phyloP scores from a whole-genome alignment of 2,329 filamentous ascomycete genomes.

The Epichloe coenophiala region DNA sequence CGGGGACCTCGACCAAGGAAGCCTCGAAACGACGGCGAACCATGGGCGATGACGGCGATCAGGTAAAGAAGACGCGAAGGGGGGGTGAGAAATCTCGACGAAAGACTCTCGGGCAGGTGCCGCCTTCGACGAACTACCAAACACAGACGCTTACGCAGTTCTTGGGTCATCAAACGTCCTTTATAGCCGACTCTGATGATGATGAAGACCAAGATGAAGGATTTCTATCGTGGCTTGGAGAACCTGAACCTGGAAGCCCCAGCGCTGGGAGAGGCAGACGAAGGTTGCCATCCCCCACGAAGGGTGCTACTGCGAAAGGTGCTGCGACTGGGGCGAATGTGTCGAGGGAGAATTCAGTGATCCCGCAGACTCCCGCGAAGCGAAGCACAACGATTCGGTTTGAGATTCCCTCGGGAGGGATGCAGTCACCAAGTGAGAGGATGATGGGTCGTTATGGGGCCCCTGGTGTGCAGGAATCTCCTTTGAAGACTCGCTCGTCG shows the following conservation, averaged over 20 bases:
- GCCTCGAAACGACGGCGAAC: constrained; percentile 1
- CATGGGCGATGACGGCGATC: constrained; percentile 3
- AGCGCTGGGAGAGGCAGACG: constrained; percentile 10
- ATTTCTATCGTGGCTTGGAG: constrained; percentile 21
- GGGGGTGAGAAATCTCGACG: constrained; percentile 11
- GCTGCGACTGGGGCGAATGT: background rate
- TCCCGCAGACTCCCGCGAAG: constrained; percentile 29
- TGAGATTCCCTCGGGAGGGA: constrained; percentile 29
- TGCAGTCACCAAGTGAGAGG: constrained; percentile 26
- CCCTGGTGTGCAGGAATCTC: constrained; percentile 20
- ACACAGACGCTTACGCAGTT: constrained; percentile 31
- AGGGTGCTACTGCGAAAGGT: background rate
- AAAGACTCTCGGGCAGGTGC: constrained; percentile 19
- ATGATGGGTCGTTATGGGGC: constrained; percentile 27
- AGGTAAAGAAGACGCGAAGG: background rate
- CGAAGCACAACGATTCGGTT: constrained; percentile 13
- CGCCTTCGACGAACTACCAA: constrained; percentile 20
- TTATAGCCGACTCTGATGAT: constrained; percentile 27
- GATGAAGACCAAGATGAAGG: constrained; percentile 17
- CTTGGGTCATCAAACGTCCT: constrained; percentile 13
- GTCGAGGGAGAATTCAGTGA: constrained; percentile 19
- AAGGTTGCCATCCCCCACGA: background rate
- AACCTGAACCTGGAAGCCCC: constrained; percentile 12
- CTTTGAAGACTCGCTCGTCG: constrained; percentile 23
- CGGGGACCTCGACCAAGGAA: background rate